Base-by-base conservation (phyloP, 1,284 basidiomycete genomes). In the Rhodofomes roseus region DNA sequence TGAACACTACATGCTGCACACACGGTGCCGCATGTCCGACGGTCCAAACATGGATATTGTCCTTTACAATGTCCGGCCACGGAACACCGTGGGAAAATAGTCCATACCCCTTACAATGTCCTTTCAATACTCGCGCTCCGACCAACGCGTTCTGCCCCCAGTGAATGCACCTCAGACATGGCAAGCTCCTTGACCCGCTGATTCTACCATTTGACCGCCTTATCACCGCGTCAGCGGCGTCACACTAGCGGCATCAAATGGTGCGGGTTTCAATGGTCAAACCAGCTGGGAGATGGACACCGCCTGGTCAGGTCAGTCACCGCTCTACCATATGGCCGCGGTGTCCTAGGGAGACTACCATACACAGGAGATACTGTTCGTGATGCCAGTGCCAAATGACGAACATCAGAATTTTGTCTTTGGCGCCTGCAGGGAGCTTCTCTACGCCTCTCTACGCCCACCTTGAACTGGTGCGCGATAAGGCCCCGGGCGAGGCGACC, bases 371-470 rank as follows among this genome's bases (percentile, higher is more conserved):
- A 16, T 22, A 29, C 8, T 40, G 11, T 11, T 43, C 41, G 50
- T 31, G 27, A 57, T 27, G 34, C n/a, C 50, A n/a, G 29, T 9
- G 4, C 18, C 14, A 23, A 6, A 46, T 18, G n/a, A 34, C 84
- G 66, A 65, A 91, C 90, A 70, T 92, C 90, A 39, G 92, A 75
- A 61, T 91, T 78, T 37, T 79, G 79, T 9, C 90, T 90, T 52
- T 36, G 31, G 22, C 50, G 50, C 31, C 36, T 4, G 7, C 1
- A 36, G 31, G 20, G 22, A 20, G n/a, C 31, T 23, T 37, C 50
- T 52, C 50, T 20, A 34, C 31, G 18, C 22, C 4, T 29, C 4
- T 29, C 27, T 12, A 16, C 25, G 8, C 25, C 22, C 46, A 48
- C 14, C 46, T 22, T n/a, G n/a, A n/a, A n/a, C n/a, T n/a, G n/a